Evolutionary conservation across 495 filamentous ascomycete species (phyloP), one percentile per base, ranked within the genome.

Genomic region (Trichoderma virens): DNA sequence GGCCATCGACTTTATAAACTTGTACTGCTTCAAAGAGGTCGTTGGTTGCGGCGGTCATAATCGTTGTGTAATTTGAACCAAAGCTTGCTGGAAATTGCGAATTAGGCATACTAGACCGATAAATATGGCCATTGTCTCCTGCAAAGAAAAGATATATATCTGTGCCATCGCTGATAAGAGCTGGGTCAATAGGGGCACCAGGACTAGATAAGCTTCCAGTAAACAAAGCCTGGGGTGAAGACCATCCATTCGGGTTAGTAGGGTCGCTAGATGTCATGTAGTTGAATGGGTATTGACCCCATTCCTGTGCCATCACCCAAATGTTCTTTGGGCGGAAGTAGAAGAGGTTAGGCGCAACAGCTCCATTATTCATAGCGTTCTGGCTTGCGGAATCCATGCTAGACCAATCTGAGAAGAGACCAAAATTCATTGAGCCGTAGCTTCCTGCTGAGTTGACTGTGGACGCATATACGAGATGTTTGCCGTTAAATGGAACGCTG

Each of bases 121-220:
- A 88, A 69, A 88, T 83, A 59, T 80, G 81, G 71, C 85, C 86
- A 65, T 88, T 85, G 67, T 88, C 85, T 6, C 84, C 86, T 0
- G 81, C 76, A 61, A 86, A 88, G 80, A 88, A 88, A 0, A 87
- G 78, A 66, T 85, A 86, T 80, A 86, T 86, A 67, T 79, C 76
- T 2, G 67, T 72, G 61, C 67, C 69, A 73, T 87, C 86, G 63
- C 79, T 82, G 66, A 88, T 86, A 63, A 88, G 62, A 0, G 83
- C 79, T 70, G 85, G 83, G 70, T 87, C 85, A 71, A 88, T 85
- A 18, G 70, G 66, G 1, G 77, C 82, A 70, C 69, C 67, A 16
- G 2, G 2, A 11, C 34, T 11, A 3, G 79, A 65, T 69, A 86
- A 81, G 31, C 66, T 78, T 51, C 85, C 84, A 1, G 76, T 71